Percentiles rank a stretch among this genome's conserved stretches.
Conservation (phyloP, 2,329 filamentous ascomycete genomes). For the Lachnellula hyalina region DNA sequence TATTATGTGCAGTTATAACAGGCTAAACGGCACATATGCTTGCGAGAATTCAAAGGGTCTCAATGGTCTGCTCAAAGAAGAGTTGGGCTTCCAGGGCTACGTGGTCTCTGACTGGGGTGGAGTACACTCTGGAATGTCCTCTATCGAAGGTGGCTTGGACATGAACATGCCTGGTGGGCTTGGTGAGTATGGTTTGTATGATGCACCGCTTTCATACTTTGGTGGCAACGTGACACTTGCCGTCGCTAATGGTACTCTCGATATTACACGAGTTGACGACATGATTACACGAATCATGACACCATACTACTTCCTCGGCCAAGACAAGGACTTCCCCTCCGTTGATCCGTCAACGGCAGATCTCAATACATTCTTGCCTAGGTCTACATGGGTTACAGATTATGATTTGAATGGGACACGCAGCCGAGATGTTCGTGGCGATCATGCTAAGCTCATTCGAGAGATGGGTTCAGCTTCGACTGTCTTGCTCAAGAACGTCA, state of each 20-base stretch:
- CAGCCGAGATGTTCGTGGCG: constrained; percentile 69
- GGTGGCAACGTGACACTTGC: constrained; percentile 43
- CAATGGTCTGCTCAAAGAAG: constrained; percentile 76
- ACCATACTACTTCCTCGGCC: constrained; percentile 52
- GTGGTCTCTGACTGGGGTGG: constrained; percentile 82
- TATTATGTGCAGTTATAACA: constrained; percentile 78
- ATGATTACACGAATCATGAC: constrained; percentile 62
- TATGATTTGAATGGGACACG: constrained; percentile 80
- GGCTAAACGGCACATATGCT: constrained; percentile 62
- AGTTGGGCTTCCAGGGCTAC: constrained; percentile 80
- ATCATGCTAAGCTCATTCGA: constrained; percentile 31
- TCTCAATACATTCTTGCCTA: constrained; percentile 15
- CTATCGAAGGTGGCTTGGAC: constrained; percentile 75
- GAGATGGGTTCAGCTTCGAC: constrained; percentile 52
- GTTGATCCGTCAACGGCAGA: constrained; percentile 15
- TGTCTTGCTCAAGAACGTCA: constrained; percentile 58
- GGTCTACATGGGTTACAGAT: constrained; percentile 52
- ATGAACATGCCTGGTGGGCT: constrained; percentile 44
- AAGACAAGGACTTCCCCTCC: constrained; percentile 41
- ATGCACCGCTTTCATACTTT: constrained; percentile 8
- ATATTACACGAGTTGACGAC: constrained; percentile 51
- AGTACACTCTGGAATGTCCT: constrained; percentile 72
- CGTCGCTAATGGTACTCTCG: constrained; percentile 54
- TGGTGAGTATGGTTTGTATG: constrained; percentile 56
- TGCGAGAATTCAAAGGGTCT: constrained; percentile 73